These are phyloP conservation scores for Porodaedalea pini DNA, from an alignment of 1,284 basidiomycete species.

Conservation along the genomic window DNA sequence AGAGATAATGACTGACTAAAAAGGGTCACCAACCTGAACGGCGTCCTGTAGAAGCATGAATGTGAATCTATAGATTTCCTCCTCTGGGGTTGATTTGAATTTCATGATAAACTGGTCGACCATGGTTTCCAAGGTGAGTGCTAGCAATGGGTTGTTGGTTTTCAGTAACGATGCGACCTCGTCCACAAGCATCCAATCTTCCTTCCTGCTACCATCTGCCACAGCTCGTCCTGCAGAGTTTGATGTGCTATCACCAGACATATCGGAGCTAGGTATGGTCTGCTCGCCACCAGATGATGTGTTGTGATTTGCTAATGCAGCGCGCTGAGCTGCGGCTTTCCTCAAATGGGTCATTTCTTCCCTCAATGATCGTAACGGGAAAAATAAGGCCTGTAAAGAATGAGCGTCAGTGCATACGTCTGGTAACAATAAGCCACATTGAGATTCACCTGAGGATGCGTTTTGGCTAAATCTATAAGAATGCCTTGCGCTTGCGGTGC, in stretches of 20 bases:
- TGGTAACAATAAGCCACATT: too few species aligned
- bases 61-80: conserved; percentile 93
- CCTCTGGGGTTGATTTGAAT: conserved; percentile 90
- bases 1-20: background rate
- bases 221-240: conserved; percentile 20
- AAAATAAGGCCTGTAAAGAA: conserved; percentile 87
- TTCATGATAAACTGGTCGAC: conserved; percentile 92
- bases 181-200: conserved; percentile 90
- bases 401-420: conserved; percentile 10
- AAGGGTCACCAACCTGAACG: conserved; percentile 49
- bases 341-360: conserved; percentile 77
- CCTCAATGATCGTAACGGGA: conserved; percentile 86
- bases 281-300: background rate
- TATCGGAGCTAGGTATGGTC: conserved; percentile 25
- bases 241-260: conserved; percentile 25
- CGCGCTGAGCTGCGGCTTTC: conserved; percentile 27
- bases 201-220: conserved; percentile 47
- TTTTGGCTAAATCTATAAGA: conserved; percentile 86
- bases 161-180: conserved; percentile 95
- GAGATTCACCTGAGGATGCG: conserved; percentile 82
- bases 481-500: conserved; percentile 90
- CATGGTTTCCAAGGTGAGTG: conserved; percentile 95
- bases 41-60: conserved; percentile 79
- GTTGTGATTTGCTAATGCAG: conserved; percentile 21
- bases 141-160: conserved; percentile 93